phyloP scores from a whole-genome alignment of 441 rosid genomes.

The Erodium texanum region DNA sequence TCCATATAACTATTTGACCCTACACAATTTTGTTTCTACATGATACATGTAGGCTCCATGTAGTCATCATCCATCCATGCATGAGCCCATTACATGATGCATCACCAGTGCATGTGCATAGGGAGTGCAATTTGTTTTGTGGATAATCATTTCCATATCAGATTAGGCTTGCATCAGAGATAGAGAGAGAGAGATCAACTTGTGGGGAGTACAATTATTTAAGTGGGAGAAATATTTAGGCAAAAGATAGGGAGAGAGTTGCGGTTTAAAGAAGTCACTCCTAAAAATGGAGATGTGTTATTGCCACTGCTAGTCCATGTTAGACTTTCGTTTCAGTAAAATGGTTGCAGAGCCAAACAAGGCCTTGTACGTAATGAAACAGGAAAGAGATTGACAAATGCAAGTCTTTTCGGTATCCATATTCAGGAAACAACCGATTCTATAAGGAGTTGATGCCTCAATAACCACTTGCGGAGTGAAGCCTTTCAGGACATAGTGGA shows the following conservation, averaged over 20 bases:
- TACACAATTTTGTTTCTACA: background rate
- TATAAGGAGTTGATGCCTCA: slow-evolving; percentile 44
- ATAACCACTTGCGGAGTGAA: slow-evolving; percentile 31
- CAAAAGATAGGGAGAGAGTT: slow-evolving; percentile 7
- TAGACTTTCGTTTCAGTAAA: background rate
- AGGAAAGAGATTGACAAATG: background rate
- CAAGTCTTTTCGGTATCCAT: background rate
- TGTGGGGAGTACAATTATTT: slow-evolving; percentile 40
- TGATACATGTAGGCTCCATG: background rate
- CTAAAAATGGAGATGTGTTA: slow-evolving; percentile 17
- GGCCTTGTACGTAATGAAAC: background rate
- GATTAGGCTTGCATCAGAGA: slow-evolving; percentile 41
- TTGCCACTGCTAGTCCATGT: slow-evolving; percentile 12
- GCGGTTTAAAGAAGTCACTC: too few relatives aligned
- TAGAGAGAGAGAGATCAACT: slow-evolving; percentile 28
- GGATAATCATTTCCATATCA: slow-evolving; percentile 44
- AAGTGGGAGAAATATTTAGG: slow-evolving; percentile 28
- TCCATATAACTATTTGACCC: background rate
- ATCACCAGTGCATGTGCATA: slow-evolving; percentile 10
- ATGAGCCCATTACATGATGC: slow-evolving; percentile 15
- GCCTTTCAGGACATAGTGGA: background rate
- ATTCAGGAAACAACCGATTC: background rate
- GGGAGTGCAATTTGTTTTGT: slow-evolving; percentile 26
- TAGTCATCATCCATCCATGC: slow-evolving; percentile 10
- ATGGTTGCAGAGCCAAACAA: background rate